Evolutionary conservation across 345 rosid species (phyloP).

Genomic region (Acer campestre): DNA sequence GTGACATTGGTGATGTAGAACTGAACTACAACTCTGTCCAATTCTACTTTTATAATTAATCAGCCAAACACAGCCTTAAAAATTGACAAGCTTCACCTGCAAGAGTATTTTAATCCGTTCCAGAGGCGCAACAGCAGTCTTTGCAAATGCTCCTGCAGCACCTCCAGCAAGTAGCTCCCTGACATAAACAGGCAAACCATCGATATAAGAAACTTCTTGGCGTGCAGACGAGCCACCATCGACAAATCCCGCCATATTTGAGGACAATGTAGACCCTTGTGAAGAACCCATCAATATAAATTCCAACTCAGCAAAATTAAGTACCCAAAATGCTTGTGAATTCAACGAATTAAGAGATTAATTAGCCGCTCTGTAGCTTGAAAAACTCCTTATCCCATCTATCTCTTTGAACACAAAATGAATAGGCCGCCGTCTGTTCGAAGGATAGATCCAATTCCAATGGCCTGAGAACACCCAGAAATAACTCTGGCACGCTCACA

Average conservation of each 20-base stretch:
- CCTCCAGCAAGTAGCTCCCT: conserved; percentile 96
- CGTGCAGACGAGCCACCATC: conserved; percentile 55
- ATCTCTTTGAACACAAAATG: conserved; percentile 62
- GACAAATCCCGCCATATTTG: conserved; percentile 62
- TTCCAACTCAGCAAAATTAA: conserved; percentile 15
- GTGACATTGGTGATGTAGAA: too few species aligned
- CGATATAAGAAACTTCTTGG: conserved; percentile 43
- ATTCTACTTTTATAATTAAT: too few species aligned
- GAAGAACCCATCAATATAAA: conserved; percentile 55
- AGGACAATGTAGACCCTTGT: conserved; percentile 72
- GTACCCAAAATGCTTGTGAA: conserved; percentile 5
- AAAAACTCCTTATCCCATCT: conserved; percentile 87
- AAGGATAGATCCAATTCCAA: conserved; percentile 39
- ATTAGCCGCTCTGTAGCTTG: conserved; percentile 61
- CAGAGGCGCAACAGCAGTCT: conserved; percentile 90
- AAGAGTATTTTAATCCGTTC: conserved; percentile 86
- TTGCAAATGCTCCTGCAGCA: conserved; percentile 91
- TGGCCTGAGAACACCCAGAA: conserved; percentile 68
- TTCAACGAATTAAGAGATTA: conserved; percentile 12
- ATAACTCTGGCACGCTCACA: conserved; percentile 50
- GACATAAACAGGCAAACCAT: conserved; percentile 74
- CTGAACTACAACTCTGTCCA: too few species aligned
- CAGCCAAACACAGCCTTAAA: background rate
- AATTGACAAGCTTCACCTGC: conserved; percentile 55
- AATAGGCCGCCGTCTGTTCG: conserved; percentile 32